These are phyloP conservation scores for Rhizopogon vinicolor DNA, from an alignment of 768 basidiomycete genomes.

Conservation along the genomic window DNA sequence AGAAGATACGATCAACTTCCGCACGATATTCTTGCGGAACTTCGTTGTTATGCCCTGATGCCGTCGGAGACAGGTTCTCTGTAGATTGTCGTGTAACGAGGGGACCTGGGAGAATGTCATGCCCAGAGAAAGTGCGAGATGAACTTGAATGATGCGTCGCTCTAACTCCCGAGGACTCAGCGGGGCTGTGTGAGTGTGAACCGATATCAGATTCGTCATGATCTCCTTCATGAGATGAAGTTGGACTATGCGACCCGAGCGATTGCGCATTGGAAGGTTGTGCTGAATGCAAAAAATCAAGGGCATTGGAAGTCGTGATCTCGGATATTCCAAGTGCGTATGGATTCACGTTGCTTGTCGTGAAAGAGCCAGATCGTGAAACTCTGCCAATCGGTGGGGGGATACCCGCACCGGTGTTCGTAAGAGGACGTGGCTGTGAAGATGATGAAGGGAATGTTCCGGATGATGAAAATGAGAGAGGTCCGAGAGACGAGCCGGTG, in stretches of 20 bases:
- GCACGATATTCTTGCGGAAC: constrained; percentile 76
- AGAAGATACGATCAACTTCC: constrained; percentile 88
- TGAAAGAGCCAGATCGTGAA: constrained; percentile 55
- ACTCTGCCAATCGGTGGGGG: constrained; percentile 44
- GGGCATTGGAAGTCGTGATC: constrained; percentile 17
- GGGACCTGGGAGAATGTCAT: constrained; percentile 11
- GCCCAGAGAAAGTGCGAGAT: constrained; percentile 13
- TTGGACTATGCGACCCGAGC: constrained; percentile 18
- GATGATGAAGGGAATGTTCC: constrained; percentile 26
- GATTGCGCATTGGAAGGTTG: constrained; percentile 12
- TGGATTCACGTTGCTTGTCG: constrained; percentile 35
- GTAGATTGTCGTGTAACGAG: constrained; percentile 15
- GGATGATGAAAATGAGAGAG: constrained; percentile 25
- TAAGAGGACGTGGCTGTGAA: constrained; percentile 18
- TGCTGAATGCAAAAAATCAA: constrained; percentile 24
- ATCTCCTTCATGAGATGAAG: constrained; percentile 48
- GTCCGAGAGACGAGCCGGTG: constrained; percentile 22
- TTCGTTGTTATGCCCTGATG: constrained; percentile 45
- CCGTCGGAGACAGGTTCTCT: constrained; percentile 18
- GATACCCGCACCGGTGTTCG: constrained; percentile 19
- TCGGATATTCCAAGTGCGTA: constrained; percentile 34
- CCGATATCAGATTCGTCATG: constrained; percentile 43
- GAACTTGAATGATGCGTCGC: constrained; percentile 18
- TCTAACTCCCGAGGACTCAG: constrained; percentile 22
- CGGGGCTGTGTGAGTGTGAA: constrained; percentile 26